Evolutionary conservation across 2,329 filamentous ascomycete species (phyloP), one percentile per base, ranked within the genome.

Genomic region (Emericellopsis cladophorae): DNA sequence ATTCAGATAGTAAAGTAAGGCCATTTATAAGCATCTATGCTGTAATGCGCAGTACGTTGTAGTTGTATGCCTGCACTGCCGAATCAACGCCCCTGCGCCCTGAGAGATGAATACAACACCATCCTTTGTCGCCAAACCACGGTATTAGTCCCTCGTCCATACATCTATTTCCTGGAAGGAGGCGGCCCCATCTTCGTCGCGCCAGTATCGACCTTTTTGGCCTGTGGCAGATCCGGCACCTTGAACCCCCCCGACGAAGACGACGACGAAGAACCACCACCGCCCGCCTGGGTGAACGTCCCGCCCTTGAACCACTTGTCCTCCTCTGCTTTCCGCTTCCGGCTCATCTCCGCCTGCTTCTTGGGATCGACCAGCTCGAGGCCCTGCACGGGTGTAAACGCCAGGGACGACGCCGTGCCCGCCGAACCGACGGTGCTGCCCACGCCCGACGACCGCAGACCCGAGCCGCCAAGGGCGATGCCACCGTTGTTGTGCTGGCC

Each of bases 221-320:
- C 72, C 22, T 75, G 65, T 14, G 86, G 87, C 48, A 90, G 56
- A 3, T 72, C 72, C 14, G 90, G 88, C 32, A 93, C 82, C 61
- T 89, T 94, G 72, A 95, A 95, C 1, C 77, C 81, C 10, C 69
- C 76, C 39, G 48, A 48, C 46, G 76, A 76, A 21, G 54, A 54
- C 46, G 76, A 76, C 21, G 54, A 54, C 8, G 31, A 24, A 29
- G 26, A 9, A 29, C 26, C 26, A 12, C 26, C 26, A 7, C 66
- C 65, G 9, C 79, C 79, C 42, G 94, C 75, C 59, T 95, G 89
- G 8, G 92, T 95, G 55, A 98, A 98, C 0, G 86, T 89, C n/a
- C 92, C 92, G 37, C 87, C 85, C 61, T 92, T 94, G 68, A 98
- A 98, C 82, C 88, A 98, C 31, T 87, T 72, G 56, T 96, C 90